A percentile compares a stretch with the other conserved stretches of the same genome.
These are phyloP conservation scores for Margaritispora aquatica DNA, from an alignment of 495 filamentous ascomycete species.

Conservation along the genomic window DNA sequence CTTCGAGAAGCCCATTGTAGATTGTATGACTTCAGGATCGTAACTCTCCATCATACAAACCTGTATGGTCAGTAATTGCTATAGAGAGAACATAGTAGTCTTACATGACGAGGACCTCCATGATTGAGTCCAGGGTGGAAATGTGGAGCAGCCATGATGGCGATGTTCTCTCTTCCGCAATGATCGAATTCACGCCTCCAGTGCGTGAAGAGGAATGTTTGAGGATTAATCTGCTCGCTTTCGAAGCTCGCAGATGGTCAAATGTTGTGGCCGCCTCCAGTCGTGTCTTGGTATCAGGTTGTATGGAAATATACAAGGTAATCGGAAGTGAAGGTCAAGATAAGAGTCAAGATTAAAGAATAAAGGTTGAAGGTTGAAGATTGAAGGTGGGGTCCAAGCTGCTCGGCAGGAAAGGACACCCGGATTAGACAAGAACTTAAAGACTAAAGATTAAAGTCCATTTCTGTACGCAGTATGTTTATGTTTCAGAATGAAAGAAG, in stretches of 20 bases:
- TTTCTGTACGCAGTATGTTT: too few relatives aligned
- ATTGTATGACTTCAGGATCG: background rate
- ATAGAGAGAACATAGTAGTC: background rate
- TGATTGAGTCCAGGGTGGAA: background rate
- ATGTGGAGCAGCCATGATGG: background rate
- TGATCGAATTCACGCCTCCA: background rate
- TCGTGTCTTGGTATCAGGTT: too few relatives aligned
- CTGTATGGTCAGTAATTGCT: background rate
- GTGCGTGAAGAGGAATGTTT: too few relatives aligned
- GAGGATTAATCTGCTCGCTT: background rate
- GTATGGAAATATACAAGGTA: too few relatives aligned
- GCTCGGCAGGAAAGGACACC: background rate
- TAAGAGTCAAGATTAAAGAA: background rate
- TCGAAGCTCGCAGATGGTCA: too few relatives aligned
- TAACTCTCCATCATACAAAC: conserved; percentile 13
- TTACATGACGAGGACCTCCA: conserved; percentile 4
- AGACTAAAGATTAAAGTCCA: background rate
- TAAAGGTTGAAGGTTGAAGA: too few relatives aligned
- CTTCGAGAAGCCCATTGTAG: background rate
- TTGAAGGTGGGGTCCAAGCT: background rate
- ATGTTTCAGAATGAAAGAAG: too few relatives aligned
- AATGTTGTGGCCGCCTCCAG: too few relatives aligned
- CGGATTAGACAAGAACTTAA: background rate
- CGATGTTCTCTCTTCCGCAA: background rate
- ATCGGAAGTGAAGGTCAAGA: background rate